Conservation (phyloP, 2,329 filamentous ascomycete species). For the Cephalotrichum gorgonifer region DNA sequence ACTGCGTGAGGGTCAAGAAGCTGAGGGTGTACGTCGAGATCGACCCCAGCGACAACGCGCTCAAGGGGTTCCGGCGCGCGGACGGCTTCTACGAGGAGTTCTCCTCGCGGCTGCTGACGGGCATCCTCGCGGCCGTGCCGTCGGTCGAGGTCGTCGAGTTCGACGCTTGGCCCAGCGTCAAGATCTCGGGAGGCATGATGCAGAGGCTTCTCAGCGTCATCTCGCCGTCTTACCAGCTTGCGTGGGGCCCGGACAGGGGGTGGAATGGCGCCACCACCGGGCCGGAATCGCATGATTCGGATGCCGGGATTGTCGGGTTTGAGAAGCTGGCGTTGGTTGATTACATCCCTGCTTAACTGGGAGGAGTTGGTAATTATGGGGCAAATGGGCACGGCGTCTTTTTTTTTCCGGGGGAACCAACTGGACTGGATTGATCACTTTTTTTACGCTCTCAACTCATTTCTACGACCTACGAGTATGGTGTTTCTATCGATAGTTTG, state of each 20-base stretch:
- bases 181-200: constrained; percentile 56
- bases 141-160: constrained; percentile 52
- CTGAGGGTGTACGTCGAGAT: constrained; percentile 61
- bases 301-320: background rate
- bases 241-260: constrained; percentile 57
- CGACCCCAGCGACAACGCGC: constrained; percentile 58
- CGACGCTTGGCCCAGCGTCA: constrained; percentile 57
- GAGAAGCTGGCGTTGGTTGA: background rate
- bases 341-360: background rate
- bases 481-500: background rate
- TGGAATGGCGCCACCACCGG: constrained; percentile 43
- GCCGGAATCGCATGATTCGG: background rate
- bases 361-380: background rate
- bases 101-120: constrained; percentile 43
- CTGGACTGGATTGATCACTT: background rate
- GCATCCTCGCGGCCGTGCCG: constrained; percentile 46
- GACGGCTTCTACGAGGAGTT: constrained; percentile 64
- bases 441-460: background rate
- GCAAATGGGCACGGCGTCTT: too few relatives aligned
- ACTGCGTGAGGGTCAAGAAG: constrained; percentile 47
- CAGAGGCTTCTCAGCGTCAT: constrained; percentile 44
- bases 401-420: background rate
- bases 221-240: constrained; percentile 39
- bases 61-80: constrained; percentile 55
- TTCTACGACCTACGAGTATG: background rate